Evolutionary conservation across 768 basidiomycete genomes (phyloP).

Genomic region (Thelephora ganbajun): DNA sequence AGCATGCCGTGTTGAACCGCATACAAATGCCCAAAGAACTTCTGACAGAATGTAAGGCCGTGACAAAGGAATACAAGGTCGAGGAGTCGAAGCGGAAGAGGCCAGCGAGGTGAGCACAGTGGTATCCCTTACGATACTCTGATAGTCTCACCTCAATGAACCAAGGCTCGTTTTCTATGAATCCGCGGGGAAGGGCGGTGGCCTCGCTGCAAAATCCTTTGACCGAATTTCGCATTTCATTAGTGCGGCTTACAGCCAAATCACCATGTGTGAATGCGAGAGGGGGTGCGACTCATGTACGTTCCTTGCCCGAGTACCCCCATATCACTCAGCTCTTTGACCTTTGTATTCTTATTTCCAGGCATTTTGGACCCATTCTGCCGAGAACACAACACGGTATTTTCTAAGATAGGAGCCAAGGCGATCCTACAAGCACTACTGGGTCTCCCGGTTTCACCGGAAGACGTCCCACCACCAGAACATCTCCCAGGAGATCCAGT

Average conservation of each 20-base stretch:
- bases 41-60: conserved; percentile 71
- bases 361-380: conserved; percentile 57
- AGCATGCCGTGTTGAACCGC: conserved; percentile 71
- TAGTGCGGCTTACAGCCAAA: conserved; percentile 36
- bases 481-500: conserved; percentile 6
- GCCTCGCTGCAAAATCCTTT: conserved; percentile 66
- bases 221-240: conserved; percentile 62
- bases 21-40: conserved; percentile 59
- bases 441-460: conserved; percentile 19
- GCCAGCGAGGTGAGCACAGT: conserved; percentile 40
- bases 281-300: conserved; percentile 62
- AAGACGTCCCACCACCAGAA: conserved; percentile 21
- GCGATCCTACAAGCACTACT: conserved; percentile 53
- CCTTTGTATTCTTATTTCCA: conserved; percentile 13
- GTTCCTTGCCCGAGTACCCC: conserved; percentile 9
- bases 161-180: conserved; percentile 75
- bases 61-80: conserved; percentile 57
- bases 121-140: not conserved
- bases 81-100: conserved; percentile 42
- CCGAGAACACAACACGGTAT: conserved; percentile 57
- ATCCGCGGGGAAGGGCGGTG: conserved; percentile 49
- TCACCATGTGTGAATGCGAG: conserved; percentile 50
- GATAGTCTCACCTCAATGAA: not conserved
- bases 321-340: not conserved
- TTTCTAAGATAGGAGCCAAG: conserved; percentile 62